Evolutionary conservation across 169 alveolate genomes (phyloP).

Genomic region (Plasmodium fragile): DNA sequence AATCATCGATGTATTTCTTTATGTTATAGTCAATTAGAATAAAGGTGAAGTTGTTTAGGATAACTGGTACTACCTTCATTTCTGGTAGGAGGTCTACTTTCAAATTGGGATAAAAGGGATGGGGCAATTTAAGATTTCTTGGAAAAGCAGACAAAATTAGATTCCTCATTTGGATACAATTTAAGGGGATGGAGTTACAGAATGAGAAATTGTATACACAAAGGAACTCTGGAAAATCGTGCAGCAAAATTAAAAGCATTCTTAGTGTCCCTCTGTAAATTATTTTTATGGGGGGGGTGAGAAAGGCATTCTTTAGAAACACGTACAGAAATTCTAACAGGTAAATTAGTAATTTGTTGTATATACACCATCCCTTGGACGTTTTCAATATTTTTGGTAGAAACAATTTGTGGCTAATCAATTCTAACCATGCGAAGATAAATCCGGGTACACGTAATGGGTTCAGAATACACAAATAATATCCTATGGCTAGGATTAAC

Average conservation of each 20-base stretch:
- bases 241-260: conserved; percentile 90
- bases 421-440: conserved; percentile 96
- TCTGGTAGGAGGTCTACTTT: conserved; percentile 93
- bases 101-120: conserved; percentile 90
- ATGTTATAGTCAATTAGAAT: conserved; percentile 77
- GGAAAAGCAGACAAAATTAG: conserved; percentile 94
- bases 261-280: conserved; percentile 84
- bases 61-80: conserved; percentile 88
- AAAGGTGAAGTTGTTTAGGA: conserved; percentile 75
- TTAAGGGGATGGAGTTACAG: conserved; percentile 91
- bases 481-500: conserved; percentile 82
- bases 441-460: conserved; percentile 97
- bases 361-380: conserved; percentile 83
- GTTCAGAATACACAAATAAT: conserved; percentile 82
- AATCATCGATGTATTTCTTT: conserved; percentile 69
- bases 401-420: conserved; percentile 93
- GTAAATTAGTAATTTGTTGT: conserved; percentile 82
- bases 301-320: conserved; percentile 76
- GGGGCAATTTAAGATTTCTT: conserved; percentile 88
- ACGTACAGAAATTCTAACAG: conserved; percentile 78
- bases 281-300: conserved; percentile 52
- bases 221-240: conserved; percentile 97
- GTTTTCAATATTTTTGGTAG: conserved; percentile 89
- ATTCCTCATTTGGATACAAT: conserved; percentile 92
- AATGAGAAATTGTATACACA: conserved; percentile 93